Conservation (phyloP, 2,329 filamentous ascomycete species). For the Fusarium marasasianum region DNA sequence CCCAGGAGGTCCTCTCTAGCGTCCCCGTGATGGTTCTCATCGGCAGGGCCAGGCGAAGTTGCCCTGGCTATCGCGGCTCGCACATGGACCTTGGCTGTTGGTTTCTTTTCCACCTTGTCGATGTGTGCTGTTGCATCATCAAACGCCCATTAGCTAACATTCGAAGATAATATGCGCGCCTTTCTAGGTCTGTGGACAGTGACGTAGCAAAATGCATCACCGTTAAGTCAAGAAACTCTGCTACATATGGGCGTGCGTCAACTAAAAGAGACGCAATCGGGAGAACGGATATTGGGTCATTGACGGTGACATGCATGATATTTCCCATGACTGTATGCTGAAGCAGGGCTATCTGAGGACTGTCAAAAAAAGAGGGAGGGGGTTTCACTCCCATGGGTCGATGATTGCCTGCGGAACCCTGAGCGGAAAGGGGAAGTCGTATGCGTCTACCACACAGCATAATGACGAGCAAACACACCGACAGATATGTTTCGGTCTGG, state of each 20-base stretch:
- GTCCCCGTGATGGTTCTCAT: constrained; percentile 38
- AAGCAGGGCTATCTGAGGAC: constrained; percentile 26
- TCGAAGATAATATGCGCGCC: constrained; percentile 12
- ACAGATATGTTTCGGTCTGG: constrained; percentile 32
- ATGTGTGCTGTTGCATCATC: constrained; percentile 11
- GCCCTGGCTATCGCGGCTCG: constrained; percentile 43
- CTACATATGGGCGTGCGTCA: constrained; percentile 14
- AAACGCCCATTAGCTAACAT: constrained; percentile 16
- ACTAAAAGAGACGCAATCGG: constrained; percentile 24
- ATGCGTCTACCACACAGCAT: constrained; percentile 27
- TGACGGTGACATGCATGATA: constrained; percentile 35
- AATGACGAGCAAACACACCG: constrained; percentile 22
- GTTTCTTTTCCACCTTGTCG: constrained; percentile 25
- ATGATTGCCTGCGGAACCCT: constrained; percentile 15
- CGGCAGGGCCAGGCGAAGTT: constrained; percentile 21
- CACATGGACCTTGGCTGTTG: constrained; percentile 33
- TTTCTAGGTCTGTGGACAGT: background rate
- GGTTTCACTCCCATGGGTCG: constrained; percentile 4
- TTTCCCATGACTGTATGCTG: constrained; percentile 26
- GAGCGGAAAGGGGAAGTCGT: constrained; percentile 26
- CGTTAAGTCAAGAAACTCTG: constrained; percentile 35
- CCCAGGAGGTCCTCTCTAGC: constrained; percentile 14
- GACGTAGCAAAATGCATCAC: constrained; percentile 16
- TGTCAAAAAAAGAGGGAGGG: constrained; percentile 23
- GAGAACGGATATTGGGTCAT: constrained; percentile 24